These are phyloP conservation scores for Cyclanthera cordifolia DNA, from an alignment of 306 rosid species.

Conservation along the genomic window DNA sequence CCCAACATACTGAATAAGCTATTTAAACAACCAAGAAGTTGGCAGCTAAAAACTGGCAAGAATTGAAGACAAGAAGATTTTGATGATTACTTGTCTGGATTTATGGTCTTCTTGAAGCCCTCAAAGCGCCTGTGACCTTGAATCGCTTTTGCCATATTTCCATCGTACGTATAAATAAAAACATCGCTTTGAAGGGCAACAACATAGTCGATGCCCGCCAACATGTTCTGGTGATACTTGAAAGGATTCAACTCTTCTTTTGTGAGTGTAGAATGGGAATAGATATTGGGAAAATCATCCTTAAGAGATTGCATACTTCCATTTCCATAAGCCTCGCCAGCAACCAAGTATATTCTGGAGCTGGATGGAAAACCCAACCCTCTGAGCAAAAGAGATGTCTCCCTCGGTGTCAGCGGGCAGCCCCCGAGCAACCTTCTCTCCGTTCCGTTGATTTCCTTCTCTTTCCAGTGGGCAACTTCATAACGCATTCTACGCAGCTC, in stretches of 20 bases:
- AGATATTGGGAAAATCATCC: slow-evolving; percentile 69
- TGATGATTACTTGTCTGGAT: slow-evolving; percentile 73
- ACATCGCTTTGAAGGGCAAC: slow-evolving; percentile 85
- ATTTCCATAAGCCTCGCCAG: slow-evolving; percentile 84
- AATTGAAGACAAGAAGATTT: slow-evolving; percentile 2
- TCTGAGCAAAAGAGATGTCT: slow-evolving; percentile 74
- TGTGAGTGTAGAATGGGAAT: slow-evolving; percentile 66
- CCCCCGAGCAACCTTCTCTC: slow-evolving; percentile 95
- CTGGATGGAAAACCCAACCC: slow-evolving; percentile 72
- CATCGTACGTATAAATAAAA: slow-evolving; percentile 80
- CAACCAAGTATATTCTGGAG: slow-evolving; percentile 78
- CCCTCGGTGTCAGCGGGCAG: slow-evolving; percentile 90
- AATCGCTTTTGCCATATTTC: slow-evolving; percentile 99
- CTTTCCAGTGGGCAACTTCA: slow-evolving; percentile 96
- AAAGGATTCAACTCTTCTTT: slow-evolving; percentile 66
- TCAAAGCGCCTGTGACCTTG: slow-evolving; percentile 96
- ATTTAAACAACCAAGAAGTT: slow-evolving; percentile 12
- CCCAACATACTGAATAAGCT: not conserved
- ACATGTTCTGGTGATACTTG: slow-evolving; percentile 85
- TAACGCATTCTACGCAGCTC: slow-evolving; percentile 73
- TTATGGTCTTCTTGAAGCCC: slow-evolving; percentile 83
- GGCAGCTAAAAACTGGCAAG: not conserved
- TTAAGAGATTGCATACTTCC: slow-evolving; percentile 80
- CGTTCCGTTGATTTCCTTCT: slow-evolving; percentile 86
- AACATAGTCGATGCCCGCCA: slow-evolving; percentile 92